Evolutionary conservation across 163 green algal species (phyloP), one percentile per base, ranked within the genome.

Genomic region (Coccomyxa subellipsoidea): DNA sequence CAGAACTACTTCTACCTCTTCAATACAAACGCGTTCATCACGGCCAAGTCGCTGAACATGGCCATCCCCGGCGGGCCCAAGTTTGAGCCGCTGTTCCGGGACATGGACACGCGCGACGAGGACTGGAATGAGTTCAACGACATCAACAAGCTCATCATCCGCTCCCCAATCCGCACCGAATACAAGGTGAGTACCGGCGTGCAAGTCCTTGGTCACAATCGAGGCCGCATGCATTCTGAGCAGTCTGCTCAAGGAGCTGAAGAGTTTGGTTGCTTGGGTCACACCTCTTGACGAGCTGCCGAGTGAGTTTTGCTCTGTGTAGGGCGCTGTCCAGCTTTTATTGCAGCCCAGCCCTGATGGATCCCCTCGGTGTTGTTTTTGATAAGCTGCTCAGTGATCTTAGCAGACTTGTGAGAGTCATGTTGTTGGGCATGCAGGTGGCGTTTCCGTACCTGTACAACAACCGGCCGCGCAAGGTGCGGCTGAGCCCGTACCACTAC

Each of bases 81-180:
- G 91, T 99, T 98, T 85, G 97, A 99, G 93, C 97, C 97, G 31
- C 90, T 99, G 79, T 99, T 96, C 91, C 88, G 95, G 25, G 93
- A 95, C 86, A 94, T 91, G 86, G 88, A 90, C 82, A 88, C 82
- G 36, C 83, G 86, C 35, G 96, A 99, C 86, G 92, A 95, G 93
- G 94, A 96, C 91, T 99, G 97, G 97, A 99, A 99, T 88, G 97
- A 99, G 93, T 99, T 99, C 92, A 99, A 99, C 88, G 97, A 99
- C 90, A 99, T 99, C 90, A 98, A 98, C 92, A 99, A 99, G 94
- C 95, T 99, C 85, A 99, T 99, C 93, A 99, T 99, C 88, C 91
- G 93, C 53, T 94, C 92, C 7, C 95, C 96, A 80, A 97, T 99
- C 85, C 92, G 96, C 83, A 99, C 96, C 8, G 96, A 99, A 92